phyloP scores from a whole-genome alignment of 2,329 filamentous ascomycete species.

The Chalaropsis ovoidea region DNA sequence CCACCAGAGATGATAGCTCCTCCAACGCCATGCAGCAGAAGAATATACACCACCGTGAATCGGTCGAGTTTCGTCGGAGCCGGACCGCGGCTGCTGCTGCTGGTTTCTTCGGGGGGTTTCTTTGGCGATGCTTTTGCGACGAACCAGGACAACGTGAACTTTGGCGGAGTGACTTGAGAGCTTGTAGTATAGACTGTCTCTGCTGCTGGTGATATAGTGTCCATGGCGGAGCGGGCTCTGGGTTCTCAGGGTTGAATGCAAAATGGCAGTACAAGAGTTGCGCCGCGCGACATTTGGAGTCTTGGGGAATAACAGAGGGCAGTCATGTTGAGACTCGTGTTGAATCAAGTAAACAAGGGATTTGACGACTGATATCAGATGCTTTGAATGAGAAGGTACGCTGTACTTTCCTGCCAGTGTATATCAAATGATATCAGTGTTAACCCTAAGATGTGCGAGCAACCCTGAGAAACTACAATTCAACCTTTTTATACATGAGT shows the following conservation, averaged over 20 bases:
- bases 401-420: not conserved
- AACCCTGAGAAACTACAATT: too few relatives aligned
- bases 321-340: not conserved
- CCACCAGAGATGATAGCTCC: slow-evolving; percentile 40
- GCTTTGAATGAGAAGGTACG: not conserved
- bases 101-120: not conserved
- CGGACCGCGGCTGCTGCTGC: not conserved
- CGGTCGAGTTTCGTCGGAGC: slow-evolving; percentile 36
- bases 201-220: not conserved
- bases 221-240: not conserved
- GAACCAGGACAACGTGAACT: not conserved
- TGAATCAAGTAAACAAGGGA: not conserved
- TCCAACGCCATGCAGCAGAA: slow-evolving; percentile 40
- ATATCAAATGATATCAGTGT: too few relatives aligned
- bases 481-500: too few relatives aligned
- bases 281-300: not conserved
- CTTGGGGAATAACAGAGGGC: not conserved
- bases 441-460: too few relatives aligned
- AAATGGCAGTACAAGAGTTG: not conserved
- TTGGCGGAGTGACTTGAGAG: not conserved
- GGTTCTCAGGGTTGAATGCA: not conserved
- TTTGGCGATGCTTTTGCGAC: slow-evolving; percentile 6
- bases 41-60: slow-evolving; percentile 37
- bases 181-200: not conserved
- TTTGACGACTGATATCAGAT: not conserved